These are phyloP conservation scores for Corniculantispora saksenae DNA, from an alignment of 2,329 filamentous ascomycete species.

Conservation along the genomic window DNA sequence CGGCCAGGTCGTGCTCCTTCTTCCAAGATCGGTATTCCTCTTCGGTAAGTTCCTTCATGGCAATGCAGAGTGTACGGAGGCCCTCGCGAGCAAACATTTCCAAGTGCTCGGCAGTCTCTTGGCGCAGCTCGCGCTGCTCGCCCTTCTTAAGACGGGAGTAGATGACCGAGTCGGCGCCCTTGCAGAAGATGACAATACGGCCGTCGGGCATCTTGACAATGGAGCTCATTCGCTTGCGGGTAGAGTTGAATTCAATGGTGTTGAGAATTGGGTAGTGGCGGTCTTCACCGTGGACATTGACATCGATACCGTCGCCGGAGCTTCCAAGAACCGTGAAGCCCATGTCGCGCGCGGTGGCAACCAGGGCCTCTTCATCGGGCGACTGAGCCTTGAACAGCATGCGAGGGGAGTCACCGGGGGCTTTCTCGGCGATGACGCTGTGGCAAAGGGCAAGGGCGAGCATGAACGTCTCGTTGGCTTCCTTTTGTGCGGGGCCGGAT, in stretches of 20 bases:
- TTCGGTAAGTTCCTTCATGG: slow-evolving; percentile 76
- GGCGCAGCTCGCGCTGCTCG: slow-evolving; percentile 81
- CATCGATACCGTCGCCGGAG: slow-evolving; percentile 74
- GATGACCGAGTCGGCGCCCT: slow-evolving; percentile 95
- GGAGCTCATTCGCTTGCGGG: slow-evolving; percentile 94
- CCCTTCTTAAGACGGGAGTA: slow-evolving; percentile 86
- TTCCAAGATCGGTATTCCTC: slow-evolving; percentile 85
- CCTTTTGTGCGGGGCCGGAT: slow-evolving; percentile 73
- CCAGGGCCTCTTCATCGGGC: slow-evolving; percentile 91
- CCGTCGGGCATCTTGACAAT: slow-evolving; percentile 94
- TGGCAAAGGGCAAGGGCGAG: slow-evolving; percentile 92
- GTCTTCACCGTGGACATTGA: slow-evolving; percentile 87
- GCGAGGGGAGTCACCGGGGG: slow-evolving; percentile 84
- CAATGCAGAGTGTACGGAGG: slow-evolving; percentile 90
- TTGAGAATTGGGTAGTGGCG: slow-evolving; percentile 85
- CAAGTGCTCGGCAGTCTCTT: slow-evolving; percentile 85
- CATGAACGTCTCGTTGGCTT: slow-evolving; percentile 88
- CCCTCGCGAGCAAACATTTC: slow-evolving; percentile 97
- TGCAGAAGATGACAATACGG: slow-evolving; percentile 89
- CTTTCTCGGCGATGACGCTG: slow-evolving; percentile 88
- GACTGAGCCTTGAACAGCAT: slow-evolving; percentile 98
- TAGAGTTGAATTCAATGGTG: slow-evolving; percentile 96
- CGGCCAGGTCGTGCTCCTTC: slow-evolving; percentile 82
- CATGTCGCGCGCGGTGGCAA: slow-evolving; percentile 90
- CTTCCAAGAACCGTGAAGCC: slow-evolving; percentile 90